Evolutionary conservation across 2,329 filamentous ascomycete genomes (phyloP).

Genomic region (Sclerotinia borealis): DNA sequence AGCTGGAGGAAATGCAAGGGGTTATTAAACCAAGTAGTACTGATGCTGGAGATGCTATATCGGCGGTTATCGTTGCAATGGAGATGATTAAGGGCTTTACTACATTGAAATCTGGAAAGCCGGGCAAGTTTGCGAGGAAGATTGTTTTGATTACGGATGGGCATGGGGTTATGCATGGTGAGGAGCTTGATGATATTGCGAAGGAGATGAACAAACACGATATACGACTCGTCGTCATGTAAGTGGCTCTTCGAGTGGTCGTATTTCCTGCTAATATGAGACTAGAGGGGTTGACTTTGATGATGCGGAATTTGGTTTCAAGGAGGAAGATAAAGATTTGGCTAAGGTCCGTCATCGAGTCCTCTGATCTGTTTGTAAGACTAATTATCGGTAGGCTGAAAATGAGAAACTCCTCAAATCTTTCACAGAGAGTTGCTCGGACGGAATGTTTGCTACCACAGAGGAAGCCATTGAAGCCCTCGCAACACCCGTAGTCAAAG

Average conservation of each 20-base stretch:
- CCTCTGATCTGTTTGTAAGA: constrained; percentile 5
- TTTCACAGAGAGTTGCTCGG: constrained; percentile 59
- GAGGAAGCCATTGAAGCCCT: constrained; percentile 79
- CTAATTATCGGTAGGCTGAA: constrained; percentile 40
- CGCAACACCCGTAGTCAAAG: constrained; percentile 69
- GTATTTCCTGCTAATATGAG: constrained; percentile 21
- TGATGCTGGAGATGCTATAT: constrained; percentile 73
- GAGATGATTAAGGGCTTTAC: constrained; percentile 78
- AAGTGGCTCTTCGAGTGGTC: constrained; percentile 34
- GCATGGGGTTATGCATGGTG: constrained; percentile 62
- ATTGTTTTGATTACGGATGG: constrained; percentile 86
- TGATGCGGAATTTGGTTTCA: constrained; percentile 80
- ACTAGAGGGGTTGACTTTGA: constrained; percentile 86
- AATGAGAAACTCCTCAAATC: constrained; percentile 66
- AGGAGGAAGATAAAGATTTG: constrained; percentile 77
- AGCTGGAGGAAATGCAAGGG: constrained; percentile 58
- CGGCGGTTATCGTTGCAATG: constrained; percentile 77
- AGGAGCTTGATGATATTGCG: constrained; percentile 60
- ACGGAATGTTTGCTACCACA: constrained; percentile 75
- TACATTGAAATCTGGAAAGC: constrained; percentile 48
- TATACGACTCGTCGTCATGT: constrained; percentile 77
- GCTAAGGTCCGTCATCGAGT: constrained; percentile 49
- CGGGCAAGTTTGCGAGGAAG: constrained; percentile 68
- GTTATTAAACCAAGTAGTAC: constrained; percentile 63
- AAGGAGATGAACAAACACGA: constrained; percentile 67